Evolutionary conservation across 179 eudicot genomes (phyloP).

Genomic region (Sideroxylon spinosum): DNA sequence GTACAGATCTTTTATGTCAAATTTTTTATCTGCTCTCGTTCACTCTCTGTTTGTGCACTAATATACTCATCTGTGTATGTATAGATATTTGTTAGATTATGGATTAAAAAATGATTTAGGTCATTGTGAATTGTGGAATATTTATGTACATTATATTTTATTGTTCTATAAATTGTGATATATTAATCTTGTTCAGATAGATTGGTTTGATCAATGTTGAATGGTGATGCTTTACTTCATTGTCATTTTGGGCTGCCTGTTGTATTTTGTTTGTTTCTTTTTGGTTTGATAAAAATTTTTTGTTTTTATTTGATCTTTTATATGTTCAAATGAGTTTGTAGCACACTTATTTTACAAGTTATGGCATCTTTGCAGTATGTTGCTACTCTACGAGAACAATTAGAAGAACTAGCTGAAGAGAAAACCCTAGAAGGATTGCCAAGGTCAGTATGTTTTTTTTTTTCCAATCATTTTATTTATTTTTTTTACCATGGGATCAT

Average conservation of each 20-base stretch:
- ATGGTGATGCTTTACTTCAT: neutral
- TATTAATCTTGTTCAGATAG: neutral
- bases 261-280: neutral
- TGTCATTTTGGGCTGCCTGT: too few relatives aligned
- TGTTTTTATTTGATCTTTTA: neutral
- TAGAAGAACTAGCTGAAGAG: slow-evolving; percentile 75
- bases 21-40: neutral
- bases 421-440: slow-evolving; percentile 69
- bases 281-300: neutral
- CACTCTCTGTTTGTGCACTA: neutral
- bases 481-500: neutral
- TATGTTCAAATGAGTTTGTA: neutral
- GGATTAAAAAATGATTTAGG: too few relatives aligned
- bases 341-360: neutral
- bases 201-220: neutral
- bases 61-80: neutral
- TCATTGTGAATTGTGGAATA: too few relatives aligned
- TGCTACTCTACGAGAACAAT: slow-evolving; percentile 68
- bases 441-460: slow-evolving; percentile 33
- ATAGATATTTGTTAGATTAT: neutral
- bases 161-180: neutral
- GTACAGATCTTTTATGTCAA: slow-evolving; percentile 1
- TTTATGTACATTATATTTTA: neutral
- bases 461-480: neutral
- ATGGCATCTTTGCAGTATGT: slow-evolving; percentile 55